Conservation (phyloP, 768 basidiomycete genomes). For the Lepiota brunneoincarnata region DNA sequence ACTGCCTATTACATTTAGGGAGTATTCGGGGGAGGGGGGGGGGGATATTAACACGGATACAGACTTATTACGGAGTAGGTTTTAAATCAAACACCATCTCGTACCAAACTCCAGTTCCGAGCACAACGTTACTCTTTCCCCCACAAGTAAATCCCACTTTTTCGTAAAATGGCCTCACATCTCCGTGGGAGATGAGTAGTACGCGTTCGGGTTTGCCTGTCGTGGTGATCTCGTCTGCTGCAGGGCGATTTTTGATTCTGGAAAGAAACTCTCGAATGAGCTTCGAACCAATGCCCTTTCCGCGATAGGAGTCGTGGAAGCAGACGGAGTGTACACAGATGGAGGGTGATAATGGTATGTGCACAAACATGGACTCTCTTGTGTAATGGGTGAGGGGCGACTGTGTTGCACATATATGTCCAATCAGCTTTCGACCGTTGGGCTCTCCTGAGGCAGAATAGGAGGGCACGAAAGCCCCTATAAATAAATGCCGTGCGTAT, state of each 20-base stretch:
- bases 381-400: constrained; percentile 51
- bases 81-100: constrained; percentile 48
- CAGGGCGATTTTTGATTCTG: constrained; percentile 34
- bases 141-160: constrained; percentile 58
- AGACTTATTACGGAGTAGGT: not conserved
- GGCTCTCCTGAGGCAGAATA: constrained; percentile 8
- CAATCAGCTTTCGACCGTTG: constrained; percentile 45
- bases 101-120: constrained; percentile 60
- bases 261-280: constrained; percentile 61
- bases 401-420: constrained; percentile 63
- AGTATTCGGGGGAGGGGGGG: too few species aligned
- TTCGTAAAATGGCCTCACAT: constrained; percentile 54
- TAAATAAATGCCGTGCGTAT: constrained; percentile 56
- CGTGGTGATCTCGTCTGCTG: constrained; percentile 26
- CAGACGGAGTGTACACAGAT: constrained; percentile 74
- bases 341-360: constrained; percentile 47
- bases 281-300: constrained; percentile 47
- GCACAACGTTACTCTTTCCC: constrained; percentile 55
- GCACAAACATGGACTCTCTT: constrained; percentile 64
- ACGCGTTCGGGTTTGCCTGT: constrained; percentile 30
- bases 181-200: constrained; percentile 61
- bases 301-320: constrained; percentile 38
- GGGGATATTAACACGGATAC: too few species aligned
- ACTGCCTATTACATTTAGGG: too few species aligned
- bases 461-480: constrained; percentile 53